phyloP scores from a whole-genome alignment of 805 yeast species.

The Wickerhamiella allomyrinae region DNA sequence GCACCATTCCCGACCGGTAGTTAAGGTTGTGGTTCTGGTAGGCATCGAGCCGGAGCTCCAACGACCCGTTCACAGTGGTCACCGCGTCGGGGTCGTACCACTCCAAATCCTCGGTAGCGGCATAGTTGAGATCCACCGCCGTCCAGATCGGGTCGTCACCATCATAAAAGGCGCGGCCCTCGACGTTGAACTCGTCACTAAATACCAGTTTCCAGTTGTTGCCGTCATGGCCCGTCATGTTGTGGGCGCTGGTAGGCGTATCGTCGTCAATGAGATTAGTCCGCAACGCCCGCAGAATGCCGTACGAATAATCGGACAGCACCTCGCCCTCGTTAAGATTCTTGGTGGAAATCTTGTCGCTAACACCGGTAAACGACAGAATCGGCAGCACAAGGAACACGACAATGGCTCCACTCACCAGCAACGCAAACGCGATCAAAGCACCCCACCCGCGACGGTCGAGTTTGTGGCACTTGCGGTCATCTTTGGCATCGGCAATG shows the following conservation, averaged over 20 bases:
- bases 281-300: conserved; percentile 43
- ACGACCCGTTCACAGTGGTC: conserved; percentile 59
- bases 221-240: conserved; percentile 45
- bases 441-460: conserved; percentile 27
- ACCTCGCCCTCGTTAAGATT: conserved; percentile 22
- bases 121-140: conserved; percentile 72
- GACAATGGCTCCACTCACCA: conserved; percentile 48
- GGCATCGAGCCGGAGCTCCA: conserved; percentile 64
- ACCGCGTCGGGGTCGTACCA: conserved; percentile 93
- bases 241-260: conserved; percentile 41
- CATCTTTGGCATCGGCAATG: conserved; percentile 74
- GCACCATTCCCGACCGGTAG: conserved; percentile 85
- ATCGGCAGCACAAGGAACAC: conserved; percentile 72
- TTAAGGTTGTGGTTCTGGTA: conserved; percentile 60
- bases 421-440: conserved; percentile 30
- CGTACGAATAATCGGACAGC: conserved; percentile 44
- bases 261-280: conserved; percentile 49
- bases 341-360: conserved; percentile 4
- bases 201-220: conserved; percentile 63
- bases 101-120: conserved; percentile 78
- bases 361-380: conserved; percentile 53
- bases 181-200: conserved; percentile 80
- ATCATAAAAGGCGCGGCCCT: conserved; percentile 78
- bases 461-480: conserved; percentile 27
- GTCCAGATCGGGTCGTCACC: conserved; percentile 90